Percentiles rank a stretch among this genome's conserved stretches.
Evolutionary conservation across 208 protist genomes (phyloP).

Genomic region (Borovskyia barvae): DNA sequence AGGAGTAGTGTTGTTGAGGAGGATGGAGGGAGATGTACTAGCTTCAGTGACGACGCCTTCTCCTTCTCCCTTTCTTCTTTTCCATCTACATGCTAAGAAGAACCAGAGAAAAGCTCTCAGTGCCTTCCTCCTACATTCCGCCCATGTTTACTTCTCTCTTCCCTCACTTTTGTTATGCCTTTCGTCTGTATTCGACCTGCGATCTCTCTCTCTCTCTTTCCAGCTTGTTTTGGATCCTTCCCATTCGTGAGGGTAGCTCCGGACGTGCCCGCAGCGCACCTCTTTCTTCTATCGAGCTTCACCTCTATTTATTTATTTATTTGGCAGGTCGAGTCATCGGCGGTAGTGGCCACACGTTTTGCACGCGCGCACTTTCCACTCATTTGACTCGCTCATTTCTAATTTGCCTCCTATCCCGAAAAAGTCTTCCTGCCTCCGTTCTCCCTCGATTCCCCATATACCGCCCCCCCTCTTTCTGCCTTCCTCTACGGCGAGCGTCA

Average conservation of each 20-base stretch:
- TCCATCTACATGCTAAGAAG: not conserved
- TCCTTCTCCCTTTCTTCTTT: not conserved
- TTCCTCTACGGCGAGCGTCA: too few species aligned
- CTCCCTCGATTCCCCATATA: too few species aligned
- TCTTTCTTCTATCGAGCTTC: not conserved
- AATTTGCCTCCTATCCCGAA: not conserved
- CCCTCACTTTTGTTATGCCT: not conserved
- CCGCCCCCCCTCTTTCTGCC: too few species aligned
- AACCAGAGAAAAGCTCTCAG: not conserved
- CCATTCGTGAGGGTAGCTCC: too few species aligned
- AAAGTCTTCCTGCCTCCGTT: not conserved
- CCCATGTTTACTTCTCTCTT: slow-evolving; percentile 4
- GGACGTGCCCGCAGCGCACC: not conserved
- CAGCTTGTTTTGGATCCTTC: not conserved
- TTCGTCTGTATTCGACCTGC: not conserved
- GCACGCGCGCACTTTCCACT: too few species aligned
- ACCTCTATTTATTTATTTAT: not conserved
- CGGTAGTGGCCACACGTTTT: not conserved
- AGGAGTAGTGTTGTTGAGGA: too few species aligned
- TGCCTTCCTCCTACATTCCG: slow-evolving; percentile 5
- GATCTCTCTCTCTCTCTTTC: not conserved
- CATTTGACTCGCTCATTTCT: not conserved
- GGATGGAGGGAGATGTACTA: too few species aligned
- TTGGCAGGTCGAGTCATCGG: not conserved
- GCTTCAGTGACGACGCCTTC: not conserved